These are phyloP conservation scores for Saxophila tyrrhenica DNA, from an alignment of 495 filamentous ascomycete genomes.

Conservation along the genomic window DNA sequence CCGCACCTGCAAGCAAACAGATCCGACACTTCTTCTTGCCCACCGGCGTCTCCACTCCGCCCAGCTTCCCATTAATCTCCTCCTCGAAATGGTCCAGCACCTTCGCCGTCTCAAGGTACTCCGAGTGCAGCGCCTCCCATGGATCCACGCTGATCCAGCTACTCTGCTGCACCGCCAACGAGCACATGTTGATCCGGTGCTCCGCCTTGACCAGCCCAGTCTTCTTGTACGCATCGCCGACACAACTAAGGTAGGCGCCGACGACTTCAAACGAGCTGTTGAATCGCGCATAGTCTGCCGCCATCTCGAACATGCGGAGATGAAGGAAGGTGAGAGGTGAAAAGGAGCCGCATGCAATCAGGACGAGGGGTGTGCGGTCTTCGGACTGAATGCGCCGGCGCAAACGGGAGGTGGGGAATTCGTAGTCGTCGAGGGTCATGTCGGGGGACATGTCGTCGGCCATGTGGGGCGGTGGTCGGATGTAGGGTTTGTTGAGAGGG, in stretches of 20 bases:
- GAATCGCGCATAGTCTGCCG: conserved; percentile 66
- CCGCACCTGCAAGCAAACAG: conserved; percentile 59
- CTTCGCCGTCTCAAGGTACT: conserved; percentile 77
- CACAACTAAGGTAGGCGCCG: conserved; percentile 69
- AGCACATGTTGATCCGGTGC: conserved; percentile 62
- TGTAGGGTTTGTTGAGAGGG: conserved; percentile 1
- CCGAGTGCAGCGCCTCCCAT: conserved; percentile 60
- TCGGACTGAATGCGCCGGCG: conserved; percentile 55
- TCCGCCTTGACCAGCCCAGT: conserved; percentile 65
- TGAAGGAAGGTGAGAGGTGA: conserved; percentile 79
- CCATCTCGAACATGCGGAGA: conserved; percentile 91
- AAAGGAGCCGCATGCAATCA: conserved; percentile 88
- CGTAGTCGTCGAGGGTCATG: conserved; percentile 44
- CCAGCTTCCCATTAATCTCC: conserved; percentile 70
- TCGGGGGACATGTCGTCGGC: conserved; percentile 8
- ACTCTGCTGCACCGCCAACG: conserved; percentile 51
- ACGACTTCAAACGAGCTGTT: conserved; percentile 78
- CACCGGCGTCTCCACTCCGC: conserved; percentile 56
- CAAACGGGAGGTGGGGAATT: conserved; percentile 61
- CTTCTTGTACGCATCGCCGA: conserved; percentile 86
- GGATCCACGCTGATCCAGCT: conserved; percentile 49
- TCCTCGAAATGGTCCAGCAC: conserved; percentile 83
- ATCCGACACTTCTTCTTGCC: conserved; percentile 52
- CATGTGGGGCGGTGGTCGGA: conserved; percentile 3
- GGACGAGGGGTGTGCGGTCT: conserved; percentile 34